These are phyloP conservation scores for Pseudopediastrum boryanum DNA, from an alignment of 139 green algal species.

Conservation along the genomic window DNA sequence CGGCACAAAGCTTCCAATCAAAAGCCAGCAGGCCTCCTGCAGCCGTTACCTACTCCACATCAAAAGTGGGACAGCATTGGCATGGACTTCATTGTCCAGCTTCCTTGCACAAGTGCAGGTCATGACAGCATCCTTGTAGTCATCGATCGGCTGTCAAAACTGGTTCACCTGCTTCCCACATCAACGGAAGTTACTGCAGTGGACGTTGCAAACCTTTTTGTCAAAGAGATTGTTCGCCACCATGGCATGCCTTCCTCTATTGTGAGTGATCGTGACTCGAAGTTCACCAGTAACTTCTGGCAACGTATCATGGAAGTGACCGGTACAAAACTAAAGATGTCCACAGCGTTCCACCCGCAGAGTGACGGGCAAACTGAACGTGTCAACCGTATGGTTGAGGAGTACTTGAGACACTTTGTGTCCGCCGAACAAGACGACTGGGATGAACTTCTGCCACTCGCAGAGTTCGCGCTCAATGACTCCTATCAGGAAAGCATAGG, in stretches of 20 bases:
- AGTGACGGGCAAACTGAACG: conserved; percentile 72
- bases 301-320: conserved; percentile 29
- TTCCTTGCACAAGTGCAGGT: conserved; percentile 32
- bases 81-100: conserved; percentile 34
- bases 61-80: neutral
- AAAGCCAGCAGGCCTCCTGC: neutral
- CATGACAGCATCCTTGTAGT: conserved; percentile 42
- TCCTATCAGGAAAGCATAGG: conserved; percentile 25
- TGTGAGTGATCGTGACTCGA: conserved; percentile 44
- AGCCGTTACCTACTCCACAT: conserved; percentile 12
- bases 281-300: conserved; percentile 48
- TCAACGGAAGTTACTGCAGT: neutral
- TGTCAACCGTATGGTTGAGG: conserved; percentile 53
- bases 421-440: conserved; percentile 44
- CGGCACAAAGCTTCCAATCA: conserved; percentile 6
- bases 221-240: conserved; percentile 29
- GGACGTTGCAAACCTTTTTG: conserved; percentile 42
- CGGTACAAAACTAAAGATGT: conserved; percentile 31
- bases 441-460: conserved; percentile 41
- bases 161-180: conserved; percentile 38
- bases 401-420: conserved; percentile 53
- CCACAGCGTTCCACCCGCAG: conserved; percentile 59
- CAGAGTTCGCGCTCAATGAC: conserved; percentile 61
- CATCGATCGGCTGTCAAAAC: conserved; percentile 54
- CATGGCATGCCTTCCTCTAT: conserved; percentile 40